Conservation (phyloP, 768 basidiomycete genomes). For the Psilocybe cyanescens region DNA sequence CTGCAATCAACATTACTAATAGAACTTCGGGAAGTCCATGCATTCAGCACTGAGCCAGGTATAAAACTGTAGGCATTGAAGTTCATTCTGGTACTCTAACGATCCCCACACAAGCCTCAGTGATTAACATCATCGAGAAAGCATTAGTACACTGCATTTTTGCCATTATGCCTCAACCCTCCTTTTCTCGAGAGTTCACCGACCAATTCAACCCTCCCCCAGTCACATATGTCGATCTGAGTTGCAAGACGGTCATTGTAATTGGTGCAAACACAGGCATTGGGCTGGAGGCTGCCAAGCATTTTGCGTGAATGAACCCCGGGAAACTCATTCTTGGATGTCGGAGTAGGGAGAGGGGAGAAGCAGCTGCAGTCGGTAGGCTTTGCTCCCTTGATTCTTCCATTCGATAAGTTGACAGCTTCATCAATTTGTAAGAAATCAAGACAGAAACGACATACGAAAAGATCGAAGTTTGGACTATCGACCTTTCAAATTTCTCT, state of each 20-base stretch:
- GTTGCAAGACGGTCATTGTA: constrained; percentile 51
- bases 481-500: constrained; percentile 46
- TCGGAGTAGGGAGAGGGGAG: constrained; percentile 38
- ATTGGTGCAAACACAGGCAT: constrained; percentile 55
- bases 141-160: too few species aligned
- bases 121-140: too few species aligned
- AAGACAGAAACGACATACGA: constrained; percentile 35
- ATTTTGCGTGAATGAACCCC: constrained; percentile 49
- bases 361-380: constrained; percentile 38
- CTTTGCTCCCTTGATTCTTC: background rate
- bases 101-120: background rate
- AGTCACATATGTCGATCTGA: constrained; percentile 36
- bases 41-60: too few species aligned
- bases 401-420: too few species aligned
- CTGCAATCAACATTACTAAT: too few species aligned
- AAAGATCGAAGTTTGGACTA: constrained; percentile 39
- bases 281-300: constrained; percentile 49
- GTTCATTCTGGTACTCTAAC: background rate
- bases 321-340: constrained; percentile 42
- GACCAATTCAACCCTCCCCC: constrained; percentile 21
- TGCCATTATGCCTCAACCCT: background rate
- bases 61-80: too few species aligned
- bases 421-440: background rate
- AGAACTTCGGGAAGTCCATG: too few species aligned
- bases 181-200: background rate